Conservation (phyloP, 2,329 filamentous ascomycete species). For the Cercospora sp. region DNA sequence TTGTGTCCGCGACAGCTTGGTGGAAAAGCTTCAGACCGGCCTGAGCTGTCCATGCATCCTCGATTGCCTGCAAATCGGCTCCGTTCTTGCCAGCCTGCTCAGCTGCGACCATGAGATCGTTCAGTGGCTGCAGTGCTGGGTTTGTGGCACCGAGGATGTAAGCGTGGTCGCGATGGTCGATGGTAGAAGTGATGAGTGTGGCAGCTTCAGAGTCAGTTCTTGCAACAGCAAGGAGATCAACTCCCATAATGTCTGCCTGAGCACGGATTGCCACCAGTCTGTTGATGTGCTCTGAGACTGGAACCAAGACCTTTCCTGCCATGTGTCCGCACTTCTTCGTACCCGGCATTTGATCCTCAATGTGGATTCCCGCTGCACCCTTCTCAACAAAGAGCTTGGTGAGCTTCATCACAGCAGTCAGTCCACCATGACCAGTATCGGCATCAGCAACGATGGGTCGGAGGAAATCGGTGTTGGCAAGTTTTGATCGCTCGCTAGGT, state of each 20-base stretch:
- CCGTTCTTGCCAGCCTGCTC: slow-evolving; percentile 80
- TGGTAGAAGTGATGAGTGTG: slow-evolving; percentile 93
- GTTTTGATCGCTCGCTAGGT: slow-evolving; percentile 67
- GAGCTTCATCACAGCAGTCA: slow-evolving; percentile 99
- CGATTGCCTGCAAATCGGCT: slow-evolving; percentile 79
- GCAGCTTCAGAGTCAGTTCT: slow-evolving; percentile 97
- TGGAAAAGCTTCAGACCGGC: slow-evolving; percentile 85
- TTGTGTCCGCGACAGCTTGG: slow-evolving; percentile 81
- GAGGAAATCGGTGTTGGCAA: slow-evolving; percentile 87
- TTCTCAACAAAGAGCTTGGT: slow-evolving; percentile 97
- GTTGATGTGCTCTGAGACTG: slow-evolving; percentile 97
- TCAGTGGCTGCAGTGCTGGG: slow-evolving; percentile 75
- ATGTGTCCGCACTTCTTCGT: slow-evolving; percentile 99
- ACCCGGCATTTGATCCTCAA: slow-evolving; percentile 95
- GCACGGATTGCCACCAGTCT: slow-evolving; percentile 93
- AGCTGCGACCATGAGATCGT: slow-evolving; percentile 86
- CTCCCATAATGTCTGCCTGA: slow-evolving; percentile 97
- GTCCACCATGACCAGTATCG: slow-evolving; percentile 92
- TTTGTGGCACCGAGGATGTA: slow-evolving; percentile 93
- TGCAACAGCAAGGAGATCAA: slow-evolving; percentile 83
- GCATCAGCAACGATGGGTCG: slow-evolving; percentile 95
- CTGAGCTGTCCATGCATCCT: slow-evolving; percentile 80
- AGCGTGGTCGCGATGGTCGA: slow-evolving; percentile 90
- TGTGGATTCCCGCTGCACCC: slow-evolving; percentile 95
- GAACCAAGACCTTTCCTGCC: slow-evolving; percentile 97